Conservation (phyloP, 140 eudicot species). For the Senecio squalidus region DNA sequence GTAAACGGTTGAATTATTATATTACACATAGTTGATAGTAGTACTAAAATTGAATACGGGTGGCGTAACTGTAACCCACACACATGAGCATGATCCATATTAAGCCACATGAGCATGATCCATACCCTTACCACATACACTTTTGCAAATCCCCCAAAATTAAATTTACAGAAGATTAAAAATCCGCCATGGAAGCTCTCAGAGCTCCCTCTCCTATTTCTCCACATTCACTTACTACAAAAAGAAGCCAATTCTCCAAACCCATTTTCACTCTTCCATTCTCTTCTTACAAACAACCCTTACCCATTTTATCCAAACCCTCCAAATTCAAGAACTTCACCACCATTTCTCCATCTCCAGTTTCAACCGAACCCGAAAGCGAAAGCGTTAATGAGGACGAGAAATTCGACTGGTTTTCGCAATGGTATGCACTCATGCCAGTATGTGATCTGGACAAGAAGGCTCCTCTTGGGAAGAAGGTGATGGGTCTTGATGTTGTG, state of each 20-base stretch:
- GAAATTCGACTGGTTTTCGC: slow-evolving; percentile 1
- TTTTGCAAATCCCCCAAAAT: neutral
- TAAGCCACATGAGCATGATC: neutral
- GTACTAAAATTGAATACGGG: too few relatives aligned
- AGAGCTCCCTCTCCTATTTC: slow-evolving; percentile 1
- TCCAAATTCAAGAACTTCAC: neutral
- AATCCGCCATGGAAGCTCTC: slow-evolving; percentile 6
- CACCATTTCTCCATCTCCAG: neutral
- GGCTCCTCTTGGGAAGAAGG: slow-evolving; percentile 8
- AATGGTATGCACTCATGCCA: slow-evolving; percentile 8
- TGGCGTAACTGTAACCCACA: neutral
- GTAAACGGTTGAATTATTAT: too few relatives aligned
- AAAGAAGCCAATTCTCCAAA: neutral
- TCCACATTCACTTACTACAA: neutral
- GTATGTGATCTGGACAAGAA: slow-evolving; percentile 9
- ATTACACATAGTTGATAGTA: too few relatives aligned
- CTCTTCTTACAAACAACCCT: neutral
- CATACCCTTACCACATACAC: neutral
- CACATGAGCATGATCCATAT: neutral
- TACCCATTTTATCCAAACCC: neutral
- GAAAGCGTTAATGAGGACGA: neutral
- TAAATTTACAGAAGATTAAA: neutral
- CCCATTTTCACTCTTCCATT: neutral
- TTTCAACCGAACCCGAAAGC: neutral
- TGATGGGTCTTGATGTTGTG: slow-evolving; percentile 18